Evolutionary conservation across 2,329 filamentous ascomycete genomes (phyloP), one percentile per base, ranked within the genome.

Genomic region (Paraphaeosphaeria sporulosa): DNA sequence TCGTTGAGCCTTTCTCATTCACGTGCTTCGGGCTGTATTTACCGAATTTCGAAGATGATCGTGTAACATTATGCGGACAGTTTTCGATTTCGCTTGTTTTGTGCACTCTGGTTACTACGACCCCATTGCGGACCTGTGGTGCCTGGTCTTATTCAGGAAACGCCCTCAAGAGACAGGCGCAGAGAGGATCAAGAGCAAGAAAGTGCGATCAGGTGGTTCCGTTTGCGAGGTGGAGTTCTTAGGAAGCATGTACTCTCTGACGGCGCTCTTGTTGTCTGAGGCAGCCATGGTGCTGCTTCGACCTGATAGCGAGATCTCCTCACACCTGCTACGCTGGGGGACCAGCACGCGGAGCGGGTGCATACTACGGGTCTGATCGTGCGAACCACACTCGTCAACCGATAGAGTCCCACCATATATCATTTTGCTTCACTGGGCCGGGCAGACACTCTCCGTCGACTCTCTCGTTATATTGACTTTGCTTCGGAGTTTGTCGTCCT

Each of bases 301-400:
- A n/a, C 57, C 57, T 9, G 57, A 59, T 43, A 21, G 43, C 3
- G 42, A 55, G 32, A 59, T 50, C 25, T 54, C 17, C 86, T 90
- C 64, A 93, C 90, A 1, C 87, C 90, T 0, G 88, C 89, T 0
- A 89, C 86, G 57, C 79, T 93, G 2, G 90, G 90, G 0, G 85
- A 89, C 67, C 78, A 82, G 7, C 89, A 86, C 68, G 79, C 92
- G 62, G 87, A 92, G 68, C 82, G 19, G 23, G 32, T 59, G 21
- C 49, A 47, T 21, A 13, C 15, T 17, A 32, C 57, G 19, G 57
- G 57, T 4, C 17, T 59, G 21, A 54, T 36, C 19, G 32, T 59
- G 34, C 21, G 49, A 8, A 32, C 30, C 4, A n/a, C 9, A 10
- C 13, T 48, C 17, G 25, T 43, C 9, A n/a, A 10, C 8, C 40